Evolutionary conservation across 129 eudicot genomes (phyloP).

Genomic region (Pittosporum tobira): DNA sequence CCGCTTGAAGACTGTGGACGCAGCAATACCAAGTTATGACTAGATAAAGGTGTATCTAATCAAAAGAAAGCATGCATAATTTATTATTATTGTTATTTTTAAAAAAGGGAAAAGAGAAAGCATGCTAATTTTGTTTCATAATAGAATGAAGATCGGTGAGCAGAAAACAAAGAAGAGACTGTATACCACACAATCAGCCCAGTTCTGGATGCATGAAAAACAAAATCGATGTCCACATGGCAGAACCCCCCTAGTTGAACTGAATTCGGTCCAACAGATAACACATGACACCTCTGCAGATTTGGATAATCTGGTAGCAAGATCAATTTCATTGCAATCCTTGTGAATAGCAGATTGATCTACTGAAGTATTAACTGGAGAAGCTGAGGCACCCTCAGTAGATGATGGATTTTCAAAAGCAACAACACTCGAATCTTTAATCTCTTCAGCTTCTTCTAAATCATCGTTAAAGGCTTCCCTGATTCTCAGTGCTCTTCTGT

Average conservation of each 20-base stretch:
- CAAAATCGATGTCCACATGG: conserved; percentile 98
- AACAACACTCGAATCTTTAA: conserved; percentile 28
- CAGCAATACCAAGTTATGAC: conserved; percentile 10
- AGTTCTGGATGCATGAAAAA: conserved; percentile 82
- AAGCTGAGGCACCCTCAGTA: conserved; percentile 10
- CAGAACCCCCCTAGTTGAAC: conserved; percentile 80
- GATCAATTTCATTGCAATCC: conserved; percentile 15
- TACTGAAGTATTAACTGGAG: conserved; percentile 11
- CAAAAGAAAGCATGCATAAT: too few relatives aligned
- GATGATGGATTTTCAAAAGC: conserved; percentile 13
- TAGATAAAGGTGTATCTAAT: background rate
- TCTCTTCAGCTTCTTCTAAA: conserved; percentile 32
- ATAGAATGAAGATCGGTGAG: background rate
- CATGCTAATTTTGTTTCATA: background rate
- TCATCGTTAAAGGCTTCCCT: background rate
- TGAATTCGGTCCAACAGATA: conserved; percentile 85
- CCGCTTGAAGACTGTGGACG: conserved; percentile 46
- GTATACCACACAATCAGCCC: conserved; percentile 87
- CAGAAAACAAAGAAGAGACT: conserved; percentile 4
- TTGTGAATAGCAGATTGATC: conserved; percentile 17
- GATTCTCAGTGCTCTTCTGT: too few relatives aligned
- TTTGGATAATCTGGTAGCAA: conserved; percentile 20
- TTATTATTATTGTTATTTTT: too few relatives aligned
- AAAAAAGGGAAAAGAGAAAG: background rate
- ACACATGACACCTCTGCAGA: conserved; percentile 64